phyloP scores from a whole-genome alignment of 208 protist species.

The Trichomonas vaginalis region DNA sequence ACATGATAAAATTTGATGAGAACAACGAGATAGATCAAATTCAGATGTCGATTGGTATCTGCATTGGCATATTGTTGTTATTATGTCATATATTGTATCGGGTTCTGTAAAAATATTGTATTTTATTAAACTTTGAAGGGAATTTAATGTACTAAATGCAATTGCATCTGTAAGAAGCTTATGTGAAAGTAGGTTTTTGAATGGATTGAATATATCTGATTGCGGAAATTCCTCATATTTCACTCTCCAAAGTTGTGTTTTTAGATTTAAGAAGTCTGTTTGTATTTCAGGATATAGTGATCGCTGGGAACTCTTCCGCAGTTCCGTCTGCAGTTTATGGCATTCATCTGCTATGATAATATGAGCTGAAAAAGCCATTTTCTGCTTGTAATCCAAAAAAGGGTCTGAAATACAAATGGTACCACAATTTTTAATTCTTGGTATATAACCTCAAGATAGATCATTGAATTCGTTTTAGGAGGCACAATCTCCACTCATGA shows the following conservation, averaged over 20 bases:
- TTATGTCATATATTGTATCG: background rate
- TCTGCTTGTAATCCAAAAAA: too few relatives aligned
- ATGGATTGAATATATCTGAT: background rate
- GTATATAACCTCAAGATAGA: too few relatives aligned
- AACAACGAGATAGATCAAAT: background rate
- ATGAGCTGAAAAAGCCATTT: background rate
- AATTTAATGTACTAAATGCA: background rate
- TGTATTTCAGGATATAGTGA: background rate
- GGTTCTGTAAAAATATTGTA: background rate
- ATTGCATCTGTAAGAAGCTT: background rate
- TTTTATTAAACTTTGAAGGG: background rate
- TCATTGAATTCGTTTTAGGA: too few relatives aligned
- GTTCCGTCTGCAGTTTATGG: background rate
- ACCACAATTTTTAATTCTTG: too few relatives aligned
- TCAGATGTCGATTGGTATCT: background rate
- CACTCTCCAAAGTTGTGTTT: background rate
- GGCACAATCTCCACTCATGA: too few relatives aligned
- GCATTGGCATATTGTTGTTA: background rate
- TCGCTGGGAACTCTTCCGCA: background rate
- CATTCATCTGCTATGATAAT: background rate
- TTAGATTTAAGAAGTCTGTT: background rate
- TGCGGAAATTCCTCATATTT: background rate
- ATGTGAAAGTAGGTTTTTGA: background rate
- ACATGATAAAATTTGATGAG: background rate
- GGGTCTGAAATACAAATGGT: too few relatives aligned